Evolutionary conservation across 192 early-diverging fungal species (phyloP), one percentile per base, ranked within the genome.

Genomic region (Backusella mclennaniae): DNA sequence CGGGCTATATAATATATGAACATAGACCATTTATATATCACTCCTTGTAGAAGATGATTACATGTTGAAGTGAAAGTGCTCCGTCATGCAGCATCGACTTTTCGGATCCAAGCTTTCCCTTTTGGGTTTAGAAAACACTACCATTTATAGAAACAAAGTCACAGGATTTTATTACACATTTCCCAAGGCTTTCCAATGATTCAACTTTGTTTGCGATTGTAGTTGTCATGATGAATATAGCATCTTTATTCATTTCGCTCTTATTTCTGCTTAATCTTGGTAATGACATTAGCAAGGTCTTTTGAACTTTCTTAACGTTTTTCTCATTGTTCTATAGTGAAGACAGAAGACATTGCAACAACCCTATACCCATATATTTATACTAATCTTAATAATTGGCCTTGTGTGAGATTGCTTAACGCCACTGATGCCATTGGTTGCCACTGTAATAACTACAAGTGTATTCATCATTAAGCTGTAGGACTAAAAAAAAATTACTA

Each of bases 391-490:
- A 71, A 71, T n/a, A 82, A 83, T 29, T 82, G 80, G 49, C 87
- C 89, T 1, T 91, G 91, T 76, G 79, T 89, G 19, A 84, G 91
- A 11, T 66, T 91, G 39, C 80, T 91, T 26, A 90, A 87, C 73
- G 84, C 87, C 4, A 84, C 87, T 17, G 86, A 85, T 23, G 74
- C 75, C 6, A 82, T 87, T 23, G 92, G 92, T 33, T 92, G 91
- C 71, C 87, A 89, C 75, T 77, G 91, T 90, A 85, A 75, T 15
- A 36, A 49, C 6, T 56, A 8, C 1, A 63, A 53, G 19, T 49
- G 15, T 49, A 49, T 49, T 33, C 46, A 49, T 19, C 6, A 39
- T n/a, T 49, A 49, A 49, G 19, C 6, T 49, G 0, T 49, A 33
- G 15, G n/a, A 66, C 66, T 19, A 75, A 42, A 74, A 74, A 29